Evolutionary conservation across 2,329 filamentous ascomycete genomes (phyloP).

Genomic region (Metarhizium robertsii): DNA sequence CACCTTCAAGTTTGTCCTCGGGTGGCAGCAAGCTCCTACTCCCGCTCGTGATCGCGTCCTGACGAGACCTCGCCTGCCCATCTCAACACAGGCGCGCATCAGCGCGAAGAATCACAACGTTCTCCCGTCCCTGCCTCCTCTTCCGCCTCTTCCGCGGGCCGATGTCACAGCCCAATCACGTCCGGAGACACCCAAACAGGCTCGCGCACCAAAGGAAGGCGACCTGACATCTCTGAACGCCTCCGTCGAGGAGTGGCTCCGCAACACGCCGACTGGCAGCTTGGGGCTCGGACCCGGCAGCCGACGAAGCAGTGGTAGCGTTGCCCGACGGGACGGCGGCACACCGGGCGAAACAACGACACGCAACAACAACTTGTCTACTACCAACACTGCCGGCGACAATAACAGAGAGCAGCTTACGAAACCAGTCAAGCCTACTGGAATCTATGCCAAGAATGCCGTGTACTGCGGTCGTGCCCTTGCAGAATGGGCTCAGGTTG

Average conservation of each 20-base stretch:
- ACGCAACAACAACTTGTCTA: not conserved
- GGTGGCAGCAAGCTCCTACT: constrained; percentile 49
- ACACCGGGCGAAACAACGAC: constrained; percentile 1
- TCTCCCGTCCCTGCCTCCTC: constrained; percentile 5
- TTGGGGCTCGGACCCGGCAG: not conserved
- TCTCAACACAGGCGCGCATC: constrained; percentile 58
- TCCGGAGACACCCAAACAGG: not conserved
- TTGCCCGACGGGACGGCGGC: constrained; percentile 1
- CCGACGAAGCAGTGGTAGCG: not conserved
- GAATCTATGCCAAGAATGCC: constrained; percentile 34
- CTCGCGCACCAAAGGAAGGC: not conserved
- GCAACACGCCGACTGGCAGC: constrained; percentile 9
- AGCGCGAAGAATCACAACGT: constrained; percentile 19
- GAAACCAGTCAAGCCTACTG: constrained; percentile 36
- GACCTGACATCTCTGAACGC: constrained; percentile 17
- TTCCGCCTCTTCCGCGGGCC: not conserved
- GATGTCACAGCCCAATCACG: not conserved
- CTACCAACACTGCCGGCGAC: constrained; percentile 9
- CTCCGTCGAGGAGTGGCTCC: constrained; percentile 18
- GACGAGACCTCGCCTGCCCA: constrained; percentile 58
- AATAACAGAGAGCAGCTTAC: constrained; percentile 23
- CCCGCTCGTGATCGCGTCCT: constrained; percentile 54
- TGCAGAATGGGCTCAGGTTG: constrained; percentile 68
- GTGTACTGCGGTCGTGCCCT: constrained; percentile 64
- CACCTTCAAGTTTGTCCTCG: constrained; percentile 66